These are phyloP conservation scores for Coemansia sp. DNA, from an alignment of 192 early-diverging fungal genomes.

Conservation along the genomic window DNA sequence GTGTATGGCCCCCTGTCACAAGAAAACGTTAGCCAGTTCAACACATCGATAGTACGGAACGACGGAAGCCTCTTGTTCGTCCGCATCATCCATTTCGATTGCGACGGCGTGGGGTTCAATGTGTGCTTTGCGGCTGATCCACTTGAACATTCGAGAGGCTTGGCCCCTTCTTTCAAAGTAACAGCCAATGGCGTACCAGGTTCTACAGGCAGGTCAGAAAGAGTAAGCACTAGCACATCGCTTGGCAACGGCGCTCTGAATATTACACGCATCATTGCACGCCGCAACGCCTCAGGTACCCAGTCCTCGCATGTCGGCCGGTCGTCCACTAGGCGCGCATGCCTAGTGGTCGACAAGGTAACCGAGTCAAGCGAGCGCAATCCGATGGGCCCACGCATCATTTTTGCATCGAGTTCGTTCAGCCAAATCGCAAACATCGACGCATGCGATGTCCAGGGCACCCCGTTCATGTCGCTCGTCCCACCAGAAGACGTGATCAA, in stretches of 20 bases:
- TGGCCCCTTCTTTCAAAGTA: background rate
- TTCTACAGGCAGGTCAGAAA: background rate
- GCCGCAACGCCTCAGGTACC: background rate
- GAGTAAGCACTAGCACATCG: background rate
- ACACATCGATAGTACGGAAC: background rate
- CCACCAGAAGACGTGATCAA: constrained; percentile 13
- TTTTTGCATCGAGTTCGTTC: constrained; percentile 31
- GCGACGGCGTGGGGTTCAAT: no score
- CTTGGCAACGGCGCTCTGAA: background rate
- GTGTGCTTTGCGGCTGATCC: no score
- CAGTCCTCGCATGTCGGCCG: background rate
- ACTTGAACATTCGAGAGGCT: no score
- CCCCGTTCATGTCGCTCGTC: constrained; percentile 22
- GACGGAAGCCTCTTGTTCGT: constrained; percentile 1
- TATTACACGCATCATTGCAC: background rate
- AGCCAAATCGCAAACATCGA: constrained; percentile 18
- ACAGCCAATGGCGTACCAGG: background rate
- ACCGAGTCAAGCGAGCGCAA: background rate
- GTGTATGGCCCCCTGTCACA: background rate
- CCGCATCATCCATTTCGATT: constrained; percentile 23
- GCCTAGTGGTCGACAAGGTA: constrained; percentile 23
- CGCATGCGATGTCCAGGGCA: constrained; percentile 23
- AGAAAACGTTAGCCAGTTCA: constrained; percentile 9
- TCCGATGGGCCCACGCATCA: constrained; percentile 17
- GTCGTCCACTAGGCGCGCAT: constrained; percentile 14